These are phyloP conservation scores for Vitis rupestris DNA, from an alignment of 164 flowering plant genomes.

Conservation along the genomic window DNA sequence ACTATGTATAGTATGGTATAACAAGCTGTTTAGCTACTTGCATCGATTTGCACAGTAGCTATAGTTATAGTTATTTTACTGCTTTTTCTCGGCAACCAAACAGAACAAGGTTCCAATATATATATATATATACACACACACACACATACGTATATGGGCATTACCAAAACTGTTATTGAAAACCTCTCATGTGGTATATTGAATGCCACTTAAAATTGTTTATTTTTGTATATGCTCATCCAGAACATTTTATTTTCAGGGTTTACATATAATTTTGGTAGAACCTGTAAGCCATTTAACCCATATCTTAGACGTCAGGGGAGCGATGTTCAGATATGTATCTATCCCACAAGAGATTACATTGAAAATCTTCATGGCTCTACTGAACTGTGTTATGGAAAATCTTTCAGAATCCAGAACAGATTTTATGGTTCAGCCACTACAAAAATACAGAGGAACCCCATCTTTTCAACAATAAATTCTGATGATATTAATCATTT, in stretches of 20 bases:
- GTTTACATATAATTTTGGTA: not conserved
- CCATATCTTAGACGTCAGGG: slow-evolving; percentile 14
- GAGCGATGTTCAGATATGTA: not conserved
- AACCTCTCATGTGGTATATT: too few relatives aligned
- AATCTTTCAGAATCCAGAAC: slow-evolving; percentile 12
- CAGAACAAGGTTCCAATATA: too few relatives aligned
- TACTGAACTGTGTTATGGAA: slow-evolving; percentile 3
- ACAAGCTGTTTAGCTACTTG: too few relatives aligned
- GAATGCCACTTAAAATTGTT: not conserved
- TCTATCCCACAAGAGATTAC: not conserved
- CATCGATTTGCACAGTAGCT: too few relatives aligned
- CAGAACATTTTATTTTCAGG: slow-evolving; percentile 5
- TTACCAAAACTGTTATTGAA: too few relatives aligned
- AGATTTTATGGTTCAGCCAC: slow-evolving; percentile 48
- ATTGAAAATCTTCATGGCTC: slow-evolving; percentile 6
- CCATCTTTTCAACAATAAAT: slow-evolving; percentile 53
- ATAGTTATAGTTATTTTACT: too few relatives aligned
- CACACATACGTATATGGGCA: too few relatives aligned
- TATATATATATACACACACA: too few relatives aligned
- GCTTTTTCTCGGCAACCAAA: too few relatives aligned
- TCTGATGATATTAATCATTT: slow-evolving; percentile 65
- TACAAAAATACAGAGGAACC: slow-evolving; percentile 41
- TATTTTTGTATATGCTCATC: not conserved
- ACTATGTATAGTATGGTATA: too few relatives aligned
- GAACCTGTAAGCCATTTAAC: not conserved